Percentiles rank a stretch among this genome's conserved stretches.
Conservation (phyloP, 768 basidiomycete genomes). For the Amyloporia xantha region DNA sequence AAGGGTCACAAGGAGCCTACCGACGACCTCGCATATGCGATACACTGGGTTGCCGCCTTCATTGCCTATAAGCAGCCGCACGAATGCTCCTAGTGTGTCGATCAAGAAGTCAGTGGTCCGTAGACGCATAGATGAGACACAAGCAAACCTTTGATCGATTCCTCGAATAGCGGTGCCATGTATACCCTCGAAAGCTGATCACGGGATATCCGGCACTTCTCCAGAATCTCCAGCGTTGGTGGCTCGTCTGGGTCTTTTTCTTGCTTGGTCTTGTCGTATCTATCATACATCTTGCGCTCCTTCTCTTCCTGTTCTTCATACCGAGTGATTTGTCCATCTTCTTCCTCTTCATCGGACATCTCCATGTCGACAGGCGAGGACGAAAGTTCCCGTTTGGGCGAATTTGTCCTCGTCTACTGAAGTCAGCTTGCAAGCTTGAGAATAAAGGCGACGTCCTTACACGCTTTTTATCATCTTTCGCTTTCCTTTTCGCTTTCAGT, state of each 20-base stretch:
- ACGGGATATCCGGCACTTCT: constrained; percentile 57
- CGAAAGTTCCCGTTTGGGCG: constrained; percentile 64
- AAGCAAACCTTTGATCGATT: constrained; percentile 64
- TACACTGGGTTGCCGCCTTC: constrained; percentile 59
- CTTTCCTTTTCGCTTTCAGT: constrained; percentile 79
- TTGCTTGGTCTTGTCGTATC: constrained; percentile 35
- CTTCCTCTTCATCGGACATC: constrained; percentile 71
- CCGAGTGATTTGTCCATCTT: constrained; percentile 71
- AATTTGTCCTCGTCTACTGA: constrained; percentile 39
- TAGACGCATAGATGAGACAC: not conserved
- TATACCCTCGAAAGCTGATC: constrained; percentile 65
- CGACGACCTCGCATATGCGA: constrained; percentile 72
- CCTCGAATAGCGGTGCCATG: constrained; percentile 79
- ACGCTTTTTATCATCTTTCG: constrained; percentile 82
- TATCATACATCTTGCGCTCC: constrained; percentile 43
- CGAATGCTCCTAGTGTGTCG: constrained; percentile 63
- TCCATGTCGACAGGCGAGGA: constrained; percentile 85
- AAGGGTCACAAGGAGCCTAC: constrained; percentile 37
- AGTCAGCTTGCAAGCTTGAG: constrained; percentile 13
- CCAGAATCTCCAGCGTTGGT: constrained; percentile 50
- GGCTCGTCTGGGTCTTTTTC: constrained; percentile 37
- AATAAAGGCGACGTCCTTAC: constrained; percentile 35
- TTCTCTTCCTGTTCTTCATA: constrained; percentile 70
- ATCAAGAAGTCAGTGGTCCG: too few relatives aligned
- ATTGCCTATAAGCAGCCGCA: constrained; percentile 73